phyloP scores from a whole-genome alignment of 1,284 basidiomycete species.

The Microbotryomycetes sp. region DNA sequence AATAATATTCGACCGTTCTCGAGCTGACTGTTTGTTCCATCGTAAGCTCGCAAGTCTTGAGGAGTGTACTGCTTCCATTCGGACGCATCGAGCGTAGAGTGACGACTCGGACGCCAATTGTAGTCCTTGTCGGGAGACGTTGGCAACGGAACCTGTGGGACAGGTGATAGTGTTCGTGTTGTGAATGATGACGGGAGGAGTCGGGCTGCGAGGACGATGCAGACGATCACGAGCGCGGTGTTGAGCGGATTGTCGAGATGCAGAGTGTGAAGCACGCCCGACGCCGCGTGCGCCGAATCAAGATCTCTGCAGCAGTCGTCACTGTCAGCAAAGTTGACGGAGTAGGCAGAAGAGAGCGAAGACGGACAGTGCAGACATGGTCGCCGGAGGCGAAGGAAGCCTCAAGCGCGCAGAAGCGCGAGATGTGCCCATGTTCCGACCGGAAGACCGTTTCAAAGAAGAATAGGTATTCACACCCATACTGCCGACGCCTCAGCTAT shows the following conservation, averaged over 20 bases:
- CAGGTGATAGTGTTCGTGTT: not conserved
- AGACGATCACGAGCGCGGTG: not conserved
- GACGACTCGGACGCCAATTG: slow-evolving; percentile 31
- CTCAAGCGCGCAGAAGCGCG: too few species aligned
- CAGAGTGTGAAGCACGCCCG: not conserved
- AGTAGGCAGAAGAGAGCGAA: too few species aligned
- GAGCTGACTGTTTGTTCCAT: slow-evolving; percentile 15
- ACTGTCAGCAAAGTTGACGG: too few species aligned
- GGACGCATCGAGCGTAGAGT: slow-evolving; percentile 10
- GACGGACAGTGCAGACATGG: too few species aligned
- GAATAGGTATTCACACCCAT: too few species aligned
- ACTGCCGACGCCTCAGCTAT: too few species aligned
- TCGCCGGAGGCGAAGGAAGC: too few species aligned
- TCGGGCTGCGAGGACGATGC: not conserved
- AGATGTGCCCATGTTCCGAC: too few species aligned
- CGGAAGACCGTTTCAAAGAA: too few species aligned
- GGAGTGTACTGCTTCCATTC: slow-evolving; percentile 35
- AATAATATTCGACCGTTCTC: slow-evolving; percentile 26
- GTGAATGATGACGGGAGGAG: not conserved
- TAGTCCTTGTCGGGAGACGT: slow-evolving; percentile 17
- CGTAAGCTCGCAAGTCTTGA: slow-evolving; percentile 21
- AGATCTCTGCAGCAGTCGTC: too few species aligned
- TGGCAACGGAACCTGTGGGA: not conserved
- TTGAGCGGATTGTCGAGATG: not conserved
- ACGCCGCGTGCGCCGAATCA: too few species aligned